Percentiles rank a stretch among this genome's conserved stretches.
Conservation (phyloP, 208 protist species). For the Porcisia hertigi region DNA sequence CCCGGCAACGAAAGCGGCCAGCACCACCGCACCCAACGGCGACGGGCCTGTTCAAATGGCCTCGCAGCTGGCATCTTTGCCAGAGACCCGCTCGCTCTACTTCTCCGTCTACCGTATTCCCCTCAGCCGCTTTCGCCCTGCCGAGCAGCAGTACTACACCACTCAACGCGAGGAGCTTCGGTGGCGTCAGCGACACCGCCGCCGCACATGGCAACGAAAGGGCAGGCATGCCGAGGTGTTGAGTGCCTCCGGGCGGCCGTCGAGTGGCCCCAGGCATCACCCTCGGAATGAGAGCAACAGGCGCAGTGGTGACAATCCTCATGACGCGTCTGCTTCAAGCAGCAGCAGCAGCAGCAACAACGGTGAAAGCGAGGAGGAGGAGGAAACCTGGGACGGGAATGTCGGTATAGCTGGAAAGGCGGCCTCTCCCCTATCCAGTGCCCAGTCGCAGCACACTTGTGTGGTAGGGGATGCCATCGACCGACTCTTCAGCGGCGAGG, state of each 20-base stretch:
- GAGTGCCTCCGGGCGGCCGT: neutral
- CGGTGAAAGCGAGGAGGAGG: slow-evolving; percentile 10
- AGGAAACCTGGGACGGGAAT: neutral
- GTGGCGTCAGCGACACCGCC: slow-evolving; percentile 38
- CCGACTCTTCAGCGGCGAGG: neutral
- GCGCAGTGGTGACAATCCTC: neutral
- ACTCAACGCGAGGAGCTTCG: slow-evolving; percentile 54
- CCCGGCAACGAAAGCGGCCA: neutral
- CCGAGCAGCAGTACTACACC: slow-evolving; percentile 71
- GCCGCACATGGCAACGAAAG: neutral
- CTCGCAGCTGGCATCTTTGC: neutral
- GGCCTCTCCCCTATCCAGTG: neutral
- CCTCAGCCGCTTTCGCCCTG: slow-evolving; percentile 43
- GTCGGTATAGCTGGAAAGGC: neutral
- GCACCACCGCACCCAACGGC: neutral
- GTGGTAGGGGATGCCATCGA: neutral
- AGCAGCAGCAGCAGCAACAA: neutral
- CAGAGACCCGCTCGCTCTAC: slow-evolving; percentile 28
- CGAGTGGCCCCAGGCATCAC: neutral
- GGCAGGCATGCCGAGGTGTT: neutral
- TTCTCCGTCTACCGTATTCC: slow-evolving; percentile 76
- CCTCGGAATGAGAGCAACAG: too few relatives aligned
- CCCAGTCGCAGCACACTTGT: neutral
- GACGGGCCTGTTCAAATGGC: neutral
- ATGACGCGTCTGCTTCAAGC: neutral